Evolutionary conservation across 345 rosid species (phyloP), one percentile per base, ranked within the genome.

Genomic region (Dovyalis caffra): DNA sequence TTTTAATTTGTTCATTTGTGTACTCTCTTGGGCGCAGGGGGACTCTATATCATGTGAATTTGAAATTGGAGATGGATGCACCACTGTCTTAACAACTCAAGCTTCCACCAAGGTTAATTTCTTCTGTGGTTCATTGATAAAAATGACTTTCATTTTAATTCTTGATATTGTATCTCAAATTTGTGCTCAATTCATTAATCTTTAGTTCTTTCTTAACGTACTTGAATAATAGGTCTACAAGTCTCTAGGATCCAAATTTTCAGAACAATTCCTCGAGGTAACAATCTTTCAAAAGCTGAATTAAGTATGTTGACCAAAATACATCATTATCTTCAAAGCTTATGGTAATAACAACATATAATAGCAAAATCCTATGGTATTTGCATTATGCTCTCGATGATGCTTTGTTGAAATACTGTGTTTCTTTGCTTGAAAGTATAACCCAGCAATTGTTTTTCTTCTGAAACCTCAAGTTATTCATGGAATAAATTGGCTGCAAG

Each of bases 51-150:
- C 91, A 12, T 88, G 92, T 82, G 90, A 85, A 73, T 73, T 92
- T 77, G 82, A 68, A 38, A 75, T 94, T 64, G 86, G 88, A 78
- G 88, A 90, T 83, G 90, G 87, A 73, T 92, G 97, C 86, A 89
- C 90, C 37, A 79, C 89, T 64, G 91, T 90, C 33, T 71, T 92
- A 43, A 94, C 98, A 3, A 94, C 97, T 25, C 98, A 94, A 76
- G 89, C 97, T 83, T 92, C 97, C 74, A 92, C 97, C 8, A 94
- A 94, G 93, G 98, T 94, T 71, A 16, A 32, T 23, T 26, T 38
- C 16, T 76, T 69, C 28, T 18, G 47, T 29, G 43, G n/a, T 10
- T n/a, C 29, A 57, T 57, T 31, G 31, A 14, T 32, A 18, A 64
- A 29, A 31, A 47, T 43, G 18, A 12, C 18, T 43, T 49, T 69